These are phyloP conservation scores for Penicillium brevicompactum DNA, from an alignment of 2,329 filamentous ascomycete species.

Conservation along the genomic window DNA sequence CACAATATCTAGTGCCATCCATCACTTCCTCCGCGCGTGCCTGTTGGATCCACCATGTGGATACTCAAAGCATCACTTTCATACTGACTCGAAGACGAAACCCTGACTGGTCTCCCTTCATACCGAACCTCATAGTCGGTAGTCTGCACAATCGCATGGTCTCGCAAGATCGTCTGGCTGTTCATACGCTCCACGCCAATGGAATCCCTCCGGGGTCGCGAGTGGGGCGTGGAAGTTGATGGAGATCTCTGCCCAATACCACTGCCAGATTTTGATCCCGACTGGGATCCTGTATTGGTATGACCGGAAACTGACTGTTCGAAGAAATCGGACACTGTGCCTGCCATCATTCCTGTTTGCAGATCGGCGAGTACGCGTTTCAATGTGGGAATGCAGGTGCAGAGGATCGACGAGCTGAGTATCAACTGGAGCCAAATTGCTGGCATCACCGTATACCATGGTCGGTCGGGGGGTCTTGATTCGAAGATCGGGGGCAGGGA, in stretches of 20 bases:
- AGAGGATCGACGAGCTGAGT: conserved; percentile 9
- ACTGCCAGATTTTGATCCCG: not conserved
- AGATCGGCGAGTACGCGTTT: conserved; percentile 12
- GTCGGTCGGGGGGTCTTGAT: not conserved
- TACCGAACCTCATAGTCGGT: conserved; percentile 8
- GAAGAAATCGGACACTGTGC: conserved; percentile 9
- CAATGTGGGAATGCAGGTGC: conserved; percentile 13
- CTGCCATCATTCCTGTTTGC: conserved; percentile 16
- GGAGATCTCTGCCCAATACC: not conserved
- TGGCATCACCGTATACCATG: conserved; percentile 12
- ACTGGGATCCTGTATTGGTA: not conserved
- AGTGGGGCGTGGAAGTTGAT: not conserved
- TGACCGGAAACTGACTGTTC: conserved; percentile 9
- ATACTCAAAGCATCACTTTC: not conserved
- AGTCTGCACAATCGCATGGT: not conserved
- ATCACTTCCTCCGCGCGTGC: not conserved
- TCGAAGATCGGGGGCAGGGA: conserved; percentile 4
- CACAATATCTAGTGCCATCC: not conserved
- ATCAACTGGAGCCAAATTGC: conserved; percentile 13
- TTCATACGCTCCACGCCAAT: not conserved
- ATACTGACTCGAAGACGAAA: not conserved
- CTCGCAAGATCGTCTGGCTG: not conserved
- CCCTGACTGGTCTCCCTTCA: not conserved
- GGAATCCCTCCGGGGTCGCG: not conserved
- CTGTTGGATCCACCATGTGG: not conserved